Evolutionary conservation across 345 rosid species (phyloP).

Genomic region (Abelmoschus esculentus): DNA sequence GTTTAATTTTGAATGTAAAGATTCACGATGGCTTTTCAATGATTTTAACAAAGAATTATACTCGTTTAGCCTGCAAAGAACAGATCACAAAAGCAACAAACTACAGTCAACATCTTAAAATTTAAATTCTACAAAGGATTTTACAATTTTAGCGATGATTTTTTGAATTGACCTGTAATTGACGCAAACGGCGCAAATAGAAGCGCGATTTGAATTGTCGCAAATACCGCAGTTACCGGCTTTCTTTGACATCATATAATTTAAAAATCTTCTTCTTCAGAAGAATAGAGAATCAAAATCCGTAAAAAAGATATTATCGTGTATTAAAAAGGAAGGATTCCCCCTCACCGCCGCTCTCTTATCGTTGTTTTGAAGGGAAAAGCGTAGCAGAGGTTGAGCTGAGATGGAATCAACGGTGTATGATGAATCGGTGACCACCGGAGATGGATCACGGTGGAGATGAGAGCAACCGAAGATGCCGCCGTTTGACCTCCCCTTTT

Average conservation of each 20-base stretch:
- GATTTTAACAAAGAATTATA: conserved; percentile 49
- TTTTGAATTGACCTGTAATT: conserved; percentile 52
- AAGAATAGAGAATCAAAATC: background rate
- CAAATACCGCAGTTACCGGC: conserved; percentile 26
- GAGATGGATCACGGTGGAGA: background rate
- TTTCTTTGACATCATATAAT: conserved; percentile 38
- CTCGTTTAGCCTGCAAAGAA: conserved; percentile 52
- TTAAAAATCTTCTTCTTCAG: conserved; percentile 8
- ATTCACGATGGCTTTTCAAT: conserved; percentile 56
- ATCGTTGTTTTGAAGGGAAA: background rate
- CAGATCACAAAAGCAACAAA: background rate
- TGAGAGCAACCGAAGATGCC: background rate
- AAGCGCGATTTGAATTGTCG: no score
- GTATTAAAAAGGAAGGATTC: background rate
- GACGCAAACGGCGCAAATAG: conserved; percentile 63
- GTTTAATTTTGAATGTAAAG: conserved; percentile 42
- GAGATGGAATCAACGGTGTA: background rate
- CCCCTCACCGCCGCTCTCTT: background rate
- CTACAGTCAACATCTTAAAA: background rate
- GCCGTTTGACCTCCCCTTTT: background rate
- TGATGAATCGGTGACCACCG: background rate
- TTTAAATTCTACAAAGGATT: background rate
- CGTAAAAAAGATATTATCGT: background rate
- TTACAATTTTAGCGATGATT: background rate
- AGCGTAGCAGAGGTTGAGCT: background rate